Base-by-base conservation (phyloP, 2,329 filamentous ascomycete species). In the Apiospora aurea region DNA sequence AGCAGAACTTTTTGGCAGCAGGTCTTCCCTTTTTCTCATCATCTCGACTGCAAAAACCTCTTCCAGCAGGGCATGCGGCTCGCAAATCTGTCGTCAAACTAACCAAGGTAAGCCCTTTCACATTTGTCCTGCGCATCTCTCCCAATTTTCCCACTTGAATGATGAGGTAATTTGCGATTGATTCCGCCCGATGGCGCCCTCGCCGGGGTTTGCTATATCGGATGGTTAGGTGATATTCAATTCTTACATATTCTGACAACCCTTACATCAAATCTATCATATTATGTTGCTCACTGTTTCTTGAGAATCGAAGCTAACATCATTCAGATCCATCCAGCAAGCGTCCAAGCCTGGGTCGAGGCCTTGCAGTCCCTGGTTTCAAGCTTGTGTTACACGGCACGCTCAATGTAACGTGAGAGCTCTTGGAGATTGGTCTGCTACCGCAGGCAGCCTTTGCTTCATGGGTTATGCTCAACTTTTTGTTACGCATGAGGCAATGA, bases 81-180 rank as follows among this genome's bases (percentile, higher is more conserved):
- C 18, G 14, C 69, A 44, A 41, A 44, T 18, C n/a, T 10, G 44
- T 21, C n/a, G 43, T 16, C 41, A n/a, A 44, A 53, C 38, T 53
- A 29, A 24, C 16, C n/a, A 43, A 41, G 69, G 70, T 74, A 75
- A 69, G 24, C 70, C 74, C 44, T 70, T 71, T 67, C 72, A 71
- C 5, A 61, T 66, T 16, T 43, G 61, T 72, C 49, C 72, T 74
- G 73, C 61, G 46, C 43, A 34, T 24, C n/a, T 16, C 16, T 70
- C 71, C 53, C 72, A 72, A 75, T 64, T 61, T 73, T 79, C 72
- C 78, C 73, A 78, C 76, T 81, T 78, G 78, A 77, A 92, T 94
- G 95, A 97, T 97, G 95, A 93, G 87, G 93, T 94, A 51, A 97
- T 98, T 98, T 98, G 95, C 95, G 95, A 96, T 96, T 97, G 95